Evolutionary conservation across 306 rosid genomes (phyloP), one percentile per base, ranked within the genome.

Genomic region (Rubus parviflorus): DNA sequence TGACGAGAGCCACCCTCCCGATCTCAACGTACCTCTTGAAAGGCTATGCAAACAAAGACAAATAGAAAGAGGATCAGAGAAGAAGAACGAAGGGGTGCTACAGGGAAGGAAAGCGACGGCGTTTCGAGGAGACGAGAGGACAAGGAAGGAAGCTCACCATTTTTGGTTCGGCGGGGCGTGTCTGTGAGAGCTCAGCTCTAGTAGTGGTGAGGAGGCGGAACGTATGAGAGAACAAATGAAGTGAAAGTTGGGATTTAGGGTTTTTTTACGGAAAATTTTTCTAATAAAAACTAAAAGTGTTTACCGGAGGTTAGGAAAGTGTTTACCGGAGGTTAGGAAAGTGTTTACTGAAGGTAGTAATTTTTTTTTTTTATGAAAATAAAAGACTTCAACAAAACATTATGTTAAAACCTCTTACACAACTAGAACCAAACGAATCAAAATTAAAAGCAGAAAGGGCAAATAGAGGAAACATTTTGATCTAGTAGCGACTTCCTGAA

Each of bases 11-110:
- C 1, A 94, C 91, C 85, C 98, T 85, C 22, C 97, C 98, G 86
- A 94, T 90, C 97, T 94, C 98, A 8, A 92, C 88, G 80, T 61
- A 92, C 79, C 98, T 88, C 89, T 92, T 94, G 91, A 92, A 92
- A 68, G 98, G 97, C 97, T 94, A 76, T n/a, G 11, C 38, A 5
- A 16, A 45, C 38, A 45, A 35, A 48, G 47, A 19, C 1, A 6
- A 61, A 58, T 2, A 20, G 51, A 20, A 64, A n/a, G 25, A 14
- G 41, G 20, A 25, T 19, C 3, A 20, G 17, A 9, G 19, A 52
- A 6, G 4, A 3, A 9, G 51, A 30, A 9, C 17, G 5, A 22
- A 11, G 15, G 20, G 49, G 57, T 53, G 8, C 0, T 4, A 22
- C 0, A 40, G 19, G 47, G 1, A 40, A 22, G 22, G 1, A 3